Base-by-base conservation (phyloP, 1,284 basidiomycete genomes). In the Puccinia polysora region DNA sequence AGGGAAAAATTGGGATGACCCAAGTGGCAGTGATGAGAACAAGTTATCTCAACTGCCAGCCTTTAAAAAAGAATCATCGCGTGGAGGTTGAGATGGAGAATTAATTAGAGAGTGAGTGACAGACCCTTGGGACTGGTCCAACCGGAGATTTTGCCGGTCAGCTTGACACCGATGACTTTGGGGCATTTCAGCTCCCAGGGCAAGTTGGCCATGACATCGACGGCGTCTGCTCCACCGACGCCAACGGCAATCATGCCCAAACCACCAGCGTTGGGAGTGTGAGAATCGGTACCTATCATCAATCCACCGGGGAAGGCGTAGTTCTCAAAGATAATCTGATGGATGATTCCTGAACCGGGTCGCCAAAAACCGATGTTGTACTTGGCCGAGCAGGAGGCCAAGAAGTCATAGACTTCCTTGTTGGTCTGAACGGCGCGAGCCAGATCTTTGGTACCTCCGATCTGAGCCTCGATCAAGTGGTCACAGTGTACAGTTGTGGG, bases 101-200 rank as follows among this genome's bases (percentile, higher is more conserved):
- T n/a, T n/a, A n/a, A n/a, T n/a, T n/a, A n/a, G n/a, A n/a, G n/a
- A n/a, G n/a, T 15, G 43, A 75, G 4, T 60, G 59, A 68, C 83
- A 74, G 74, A 90, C 90, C 90, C 85, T 98, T 98, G 75, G 95
- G 91, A 70, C 95, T 89, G 60, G 96, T 95, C 96, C 96, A 99
- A 77, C 95, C 96, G 75, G 85, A 81, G 79, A 99, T 90, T 83
- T 94, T 89, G 78, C 96, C 95, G 78, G 89, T 93, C 74, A 99
- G 86, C 81, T 96, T 91, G 75, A 98, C 92, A 84, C 95, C 95
- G 76, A 97, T 95, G 76, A 94, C 91, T 86, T 97, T 97, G 80
- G 95, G 95, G 82, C 92, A 94, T 84, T 97, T 97, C 77, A 98
- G 87, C 83, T 98, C 95, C 95, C 95, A 99, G 78, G 95, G 95